Percentiles rank a stretch among this genome's conserved stretches.
Conservation (phyloP, 2,329 filamentous ascomycete species). For the Elsinoe batatas region DNA sequence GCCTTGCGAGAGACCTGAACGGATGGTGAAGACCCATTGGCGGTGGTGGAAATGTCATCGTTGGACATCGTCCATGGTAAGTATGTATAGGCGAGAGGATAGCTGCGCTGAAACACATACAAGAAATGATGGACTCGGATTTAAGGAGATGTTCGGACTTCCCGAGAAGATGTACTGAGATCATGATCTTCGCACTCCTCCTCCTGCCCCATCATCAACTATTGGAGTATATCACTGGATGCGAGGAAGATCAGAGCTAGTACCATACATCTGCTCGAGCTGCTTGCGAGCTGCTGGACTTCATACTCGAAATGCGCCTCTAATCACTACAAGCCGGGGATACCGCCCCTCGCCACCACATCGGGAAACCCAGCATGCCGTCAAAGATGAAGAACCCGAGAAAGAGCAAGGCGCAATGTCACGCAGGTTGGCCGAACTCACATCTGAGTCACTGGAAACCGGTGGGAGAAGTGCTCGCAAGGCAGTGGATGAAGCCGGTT, state of each 20-base stretch:
- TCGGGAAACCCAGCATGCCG: slow-evolving; percentile 17
- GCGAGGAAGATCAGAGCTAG: slow-evolving; percentile 18
- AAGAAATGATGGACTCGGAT: not conserved
- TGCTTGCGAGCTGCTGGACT: slow-evolving; percentile 29
- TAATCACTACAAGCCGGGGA: slow-evolving; percentile 8
- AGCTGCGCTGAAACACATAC: not conserved
- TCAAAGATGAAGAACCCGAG: slow-evolving; percentile 18
- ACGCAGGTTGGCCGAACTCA: slow-evolving; percentile 49
- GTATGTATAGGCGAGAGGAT: not conserved
- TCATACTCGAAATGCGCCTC: slow-evolving; percentile 6
- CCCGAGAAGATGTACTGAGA: not conserved
- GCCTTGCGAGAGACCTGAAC: slow-evolving; percentile 12
- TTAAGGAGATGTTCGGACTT: too few relatives aligned
- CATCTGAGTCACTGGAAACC: slow-evolving; percentile 47
- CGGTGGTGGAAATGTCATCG: slow-evolving; percentile 16
- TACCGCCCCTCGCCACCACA: slow-evolving; percentile 16
- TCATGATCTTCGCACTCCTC: not conserved
- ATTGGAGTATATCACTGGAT: slow-evolving; percentile 17
- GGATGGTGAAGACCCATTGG: not conserved
- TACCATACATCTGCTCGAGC: slow-evolving; percentile 29
- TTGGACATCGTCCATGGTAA: slow-evolving; percentile 20
- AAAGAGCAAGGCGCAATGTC: slow-evolving; percentile 47
- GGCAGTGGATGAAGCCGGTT: slow-evolving; percentile 51
- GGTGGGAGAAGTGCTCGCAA: slow-evolving; percentile 46
- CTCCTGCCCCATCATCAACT: not conserved